These are phyloP conservation scores for Ceratocystis cacaofunesta DNA, from an alignment of 2,329 filamentous ascomycete genomes.

Conservation along the genomic window DNA sequence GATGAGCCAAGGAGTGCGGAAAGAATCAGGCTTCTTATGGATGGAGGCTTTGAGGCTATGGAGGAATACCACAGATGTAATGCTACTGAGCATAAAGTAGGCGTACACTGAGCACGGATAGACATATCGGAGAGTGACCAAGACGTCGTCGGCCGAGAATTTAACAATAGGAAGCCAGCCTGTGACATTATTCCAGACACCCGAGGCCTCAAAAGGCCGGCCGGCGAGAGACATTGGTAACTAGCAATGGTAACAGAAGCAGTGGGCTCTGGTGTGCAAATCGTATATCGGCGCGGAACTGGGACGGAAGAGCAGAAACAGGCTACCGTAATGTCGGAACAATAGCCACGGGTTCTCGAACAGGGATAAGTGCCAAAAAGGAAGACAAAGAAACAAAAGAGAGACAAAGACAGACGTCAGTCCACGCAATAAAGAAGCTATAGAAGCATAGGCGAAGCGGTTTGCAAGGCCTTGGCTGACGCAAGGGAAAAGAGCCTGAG, in stretches of 20 bases:
- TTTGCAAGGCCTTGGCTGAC: neutral
- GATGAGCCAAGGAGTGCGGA: conserved; percentile 25
- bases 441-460: neutral
- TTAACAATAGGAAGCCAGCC: neutral
- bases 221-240: conserved; percentile 1
- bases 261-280: neutral
- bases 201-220: neutral
- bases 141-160: neutral
- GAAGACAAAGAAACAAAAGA: neutral
- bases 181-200: neutral
- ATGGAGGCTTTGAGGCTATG: conserved; percentile 30
- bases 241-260: neutral
- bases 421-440: neutral
- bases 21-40: conserved; percentile 24
- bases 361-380: neutral
- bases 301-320: neutral
- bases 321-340: neutral
- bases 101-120: conserved; percentile 42
- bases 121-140: conserved; percentile 33
- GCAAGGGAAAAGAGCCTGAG: neutral
- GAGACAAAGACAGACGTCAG: neutral
- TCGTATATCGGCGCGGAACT: neutral
- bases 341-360: too few species aligned
- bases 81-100: conserved; percentile 40
- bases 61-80: conserved; percentile 38